phyloP scores from a whole-genome alignment of 1,284 basidiomycete genomes.

The Ceratobasidium sp. region DNA sequence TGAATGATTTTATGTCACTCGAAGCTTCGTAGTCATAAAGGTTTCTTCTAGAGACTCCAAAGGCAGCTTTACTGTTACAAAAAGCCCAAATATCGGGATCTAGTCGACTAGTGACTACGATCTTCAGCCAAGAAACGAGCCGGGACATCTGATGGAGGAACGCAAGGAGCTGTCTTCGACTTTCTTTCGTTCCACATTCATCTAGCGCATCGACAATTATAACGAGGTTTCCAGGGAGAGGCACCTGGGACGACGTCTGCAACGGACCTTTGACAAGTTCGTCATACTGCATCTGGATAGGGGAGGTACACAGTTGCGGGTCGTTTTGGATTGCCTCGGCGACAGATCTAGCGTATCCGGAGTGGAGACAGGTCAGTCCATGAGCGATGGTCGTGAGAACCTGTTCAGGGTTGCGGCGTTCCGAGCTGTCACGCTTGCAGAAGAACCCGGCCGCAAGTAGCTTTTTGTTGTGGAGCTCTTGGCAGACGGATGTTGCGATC shows the following conservation, averaged over 20 bases:
- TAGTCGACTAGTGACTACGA: conserved; percentile 22
- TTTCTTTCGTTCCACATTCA: conserved; percentile 25
- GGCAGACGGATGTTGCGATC: conserved; percentile 23
- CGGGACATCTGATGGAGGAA: conserved; percentile 1
- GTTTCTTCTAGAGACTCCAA: background rate
- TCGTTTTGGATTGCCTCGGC: background rate
- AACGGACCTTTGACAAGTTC: background rate
- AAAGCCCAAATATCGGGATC: conserved; percentile 1
- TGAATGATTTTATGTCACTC: conserved; percentile 7
- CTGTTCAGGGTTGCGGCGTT: background rate
- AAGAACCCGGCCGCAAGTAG: conserved; percentile 10
- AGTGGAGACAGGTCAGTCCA: background rate
- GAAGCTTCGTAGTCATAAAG: conserved; percentile 5
- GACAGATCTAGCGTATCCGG: background rate
- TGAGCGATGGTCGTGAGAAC: background rate
- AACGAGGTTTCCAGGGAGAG: background rate
- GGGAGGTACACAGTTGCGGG: background rate
- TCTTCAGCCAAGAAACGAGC: conserved; percentile 20
- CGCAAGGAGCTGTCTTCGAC: background rate
- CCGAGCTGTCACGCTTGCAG: conserved; percentile 35
- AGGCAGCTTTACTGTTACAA: background rate
- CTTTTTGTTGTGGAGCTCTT: background rate
- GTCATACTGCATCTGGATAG: conserved; percentile 9
- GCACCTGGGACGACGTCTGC: background rate
- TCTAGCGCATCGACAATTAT: conserved; percentile 42